A percentile compares a stretch with the other conserved stretches of the same genome.
phyloP scores from a whole-genome alignment of 2,329 filamentous ascomycete species.

The Colletotrichum neosansevieriae region DNA sequence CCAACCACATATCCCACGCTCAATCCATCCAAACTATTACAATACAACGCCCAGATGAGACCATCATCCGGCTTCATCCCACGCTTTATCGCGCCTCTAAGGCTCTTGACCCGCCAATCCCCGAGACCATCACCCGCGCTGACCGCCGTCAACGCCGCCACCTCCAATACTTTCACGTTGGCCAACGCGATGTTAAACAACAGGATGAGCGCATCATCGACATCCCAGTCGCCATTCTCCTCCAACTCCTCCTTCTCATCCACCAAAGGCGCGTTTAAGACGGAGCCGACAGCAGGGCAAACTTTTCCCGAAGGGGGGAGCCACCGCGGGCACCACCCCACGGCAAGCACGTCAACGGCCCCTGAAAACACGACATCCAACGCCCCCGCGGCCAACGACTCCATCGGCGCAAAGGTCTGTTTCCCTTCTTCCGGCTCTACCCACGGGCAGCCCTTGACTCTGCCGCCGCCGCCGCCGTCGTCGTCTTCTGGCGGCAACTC shows the following conservation, averaged over 20 bases:
- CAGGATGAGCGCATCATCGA: constrained; percentile 36
- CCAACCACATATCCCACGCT: constrained; percentile 11
- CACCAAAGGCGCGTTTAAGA: constrained; percentile 2
- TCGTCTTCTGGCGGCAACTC: constrained; percentile 1
- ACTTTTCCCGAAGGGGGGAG: not conserved
- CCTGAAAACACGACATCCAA: constrained; percentile 37
- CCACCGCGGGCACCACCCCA: constrained; percentile 37
- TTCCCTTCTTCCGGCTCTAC: constrained; percentile 20
- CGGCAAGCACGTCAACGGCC: constrained; percentile 39
- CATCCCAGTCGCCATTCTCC: constrained; percentile 10
- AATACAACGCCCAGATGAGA: constrained; percentile 25
- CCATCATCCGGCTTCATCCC: constrained; percentile 15
- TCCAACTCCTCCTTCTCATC: not conserved
- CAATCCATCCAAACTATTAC: not conserved
- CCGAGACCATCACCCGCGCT: constrained; percentile 27
- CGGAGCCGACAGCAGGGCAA: not conserved
- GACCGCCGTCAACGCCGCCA: constrained; percentile 18
- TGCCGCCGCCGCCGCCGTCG: constrained; percentile 33
- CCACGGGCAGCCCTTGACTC: constrained; percentile 37
- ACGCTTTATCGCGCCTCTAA: constrained; percentile 26
- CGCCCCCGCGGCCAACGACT: constrained; percentile 10
- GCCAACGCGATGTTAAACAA: not conserved
- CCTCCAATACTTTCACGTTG: constrained; percentile 5
- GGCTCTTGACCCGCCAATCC: constrained; percentile 24
- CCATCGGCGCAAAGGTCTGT: not conserved